Base-by-base conservation (phyloP, 306 rosid species). In the Aeschynomene evenia region DNA sequence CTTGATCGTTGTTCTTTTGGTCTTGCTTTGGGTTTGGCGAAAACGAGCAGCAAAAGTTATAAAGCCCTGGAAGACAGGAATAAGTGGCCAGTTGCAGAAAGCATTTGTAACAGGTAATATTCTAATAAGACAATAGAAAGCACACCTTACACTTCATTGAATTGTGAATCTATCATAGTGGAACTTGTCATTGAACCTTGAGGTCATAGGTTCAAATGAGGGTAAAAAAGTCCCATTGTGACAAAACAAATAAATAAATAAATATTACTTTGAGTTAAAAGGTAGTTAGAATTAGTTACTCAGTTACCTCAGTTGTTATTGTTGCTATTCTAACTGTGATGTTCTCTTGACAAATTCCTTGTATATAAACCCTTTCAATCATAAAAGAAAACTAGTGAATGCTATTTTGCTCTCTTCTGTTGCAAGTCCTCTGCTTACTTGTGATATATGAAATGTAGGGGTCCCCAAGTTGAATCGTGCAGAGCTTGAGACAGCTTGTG, bases 71-170 rank as follows among this genome's bases (percentile, higher is more conserved):
- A 91, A 87, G 73, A 87, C 96, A 61, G 99, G 99, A 80, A 70
- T 95, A 67, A 95, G 99, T 48, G 99, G 99, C 54, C 97, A 95
- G 71, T 76, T 95, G 85, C 99, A 95, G 84, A 95, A 95, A 70
- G 99, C 97, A 64, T 95, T 95, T 75, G 76, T 95, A 67, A 89
- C 97, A 70, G 99, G 99, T 91, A 73, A 76, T 55, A 61, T 68
- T 76, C 24, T 37, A 13, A 20, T 43, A 28, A 55, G 68, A 21
- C 46, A 28, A 57, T 28, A 14, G 15, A 23, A 54, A 23, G 2
- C 36, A 53, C 57, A 59, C 11, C 31, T 51, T 54, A 15, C 13
- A 15, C 31, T 4, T 16, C 20, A 54, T 49, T 56, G 19, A 66
- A n/a, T 28, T 73, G 68, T 16, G 24, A 20, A 21, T 51, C 50